Base-by-base conservation (phyloP, 768 basidiomycete genomes). In the Suillus weaverae region DNA sequence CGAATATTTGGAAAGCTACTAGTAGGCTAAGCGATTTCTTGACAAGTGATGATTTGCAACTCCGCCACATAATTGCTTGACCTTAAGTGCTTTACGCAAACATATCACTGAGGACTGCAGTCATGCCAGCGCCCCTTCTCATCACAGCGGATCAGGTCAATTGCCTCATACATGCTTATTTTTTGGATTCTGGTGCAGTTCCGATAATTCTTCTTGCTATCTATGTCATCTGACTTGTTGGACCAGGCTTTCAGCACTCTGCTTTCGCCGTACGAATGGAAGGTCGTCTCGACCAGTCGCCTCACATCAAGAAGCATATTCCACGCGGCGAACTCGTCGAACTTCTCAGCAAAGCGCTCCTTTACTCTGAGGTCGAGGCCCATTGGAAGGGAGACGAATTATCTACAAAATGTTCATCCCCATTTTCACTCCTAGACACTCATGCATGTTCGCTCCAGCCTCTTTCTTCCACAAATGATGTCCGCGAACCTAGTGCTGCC, bases 101-200 rank as follows among this genome's bases (percentile, higher is more conserved):
- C 26, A 59, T 39, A 39, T 41, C 30, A 41, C 16, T 22, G 16
- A 39, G 16, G 41, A 18, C 36, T 41, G 55, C 35, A 55, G 63
- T 48, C 11, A 80, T 82, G 72, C 74, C 76, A 50, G 77, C 81
- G 62, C 82, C 84, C 59, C 83, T 90, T 56, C 82, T 83, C 38
- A 89, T 93, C 67, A 86, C 88, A 46, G 89, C 92, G 43, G 92
- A 94, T 68, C 91, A 94, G 73, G 82, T 95, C 66, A 95, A 95
- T 73, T 91, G 89, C 70, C 85, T 94, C 67, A 89, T 95, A 55
- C 88, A 94, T 75, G 84, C 93, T 2, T 95, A 94, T 72, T 86
- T 95, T 68, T 81, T 88, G 68, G 93, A 95, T 70, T 92, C 91
- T 38, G 92, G 92, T 91, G 22, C 62, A 56, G 36, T 39, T n/a